Conservation (phyloP, 2,329 filamentous ascomycete species). For the Cadophora malorum region DNA sequence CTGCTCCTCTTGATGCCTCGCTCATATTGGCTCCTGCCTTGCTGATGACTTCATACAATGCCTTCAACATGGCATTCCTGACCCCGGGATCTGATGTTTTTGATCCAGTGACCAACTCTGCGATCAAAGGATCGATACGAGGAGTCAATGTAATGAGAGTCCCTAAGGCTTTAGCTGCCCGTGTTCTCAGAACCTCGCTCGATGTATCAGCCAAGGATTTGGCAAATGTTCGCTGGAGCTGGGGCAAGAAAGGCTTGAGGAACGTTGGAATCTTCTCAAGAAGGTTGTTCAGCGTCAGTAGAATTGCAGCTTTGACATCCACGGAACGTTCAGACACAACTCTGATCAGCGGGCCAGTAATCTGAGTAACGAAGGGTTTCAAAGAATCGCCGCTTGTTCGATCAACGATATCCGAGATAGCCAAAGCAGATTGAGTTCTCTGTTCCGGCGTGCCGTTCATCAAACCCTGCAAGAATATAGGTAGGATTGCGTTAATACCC, state of each 20-base stretch:
- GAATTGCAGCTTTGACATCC: slow-evolving; percentile 93
- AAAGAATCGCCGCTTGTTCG: slow-evolving; percentile 86
- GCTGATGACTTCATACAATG: slow-evolving; percentile 93
- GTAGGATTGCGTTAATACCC: slow-evolving; percentile 94
- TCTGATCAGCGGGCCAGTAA: slow-evolving; percentile 96
- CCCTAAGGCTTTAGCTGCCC: slow-evolving; percentile 92
- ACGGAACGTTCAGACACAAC: slow-evolving; percentile 96
- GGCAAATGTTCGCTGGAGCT: slow-evolving; percentile 95
- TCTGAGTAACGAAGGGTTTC: slow-evolving; percentile 95
- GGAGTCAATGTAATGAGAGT: slow-evolving; percentile 96
- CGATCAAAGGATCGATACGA: slow-evolving; percentile 90
- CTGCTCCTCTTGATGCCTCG: slow-evolving; percentile 83
- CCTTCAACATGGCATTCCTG: slow-evolving; percentile 94
- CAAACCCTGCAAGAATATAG: slow-evolving; percentile 95
- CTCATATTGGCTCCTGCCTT: slow-evolving; percentile 96
- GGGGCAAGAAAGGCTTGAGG: slow-evolving; percentile 94
- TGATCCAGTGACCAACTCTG: slow-evolving; percentile 91
- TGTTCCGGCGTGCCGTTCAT: slow-evolving; percentile 97
- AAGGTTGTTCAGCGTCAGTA: slow-evolving; percentile 92
- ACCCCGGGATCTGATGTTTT: slow-evolving; percentile 89
- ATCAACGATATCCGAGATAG: slow-evolving; percentile 95
- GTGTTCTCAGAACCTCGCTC: slow-evolving; percentile 83
- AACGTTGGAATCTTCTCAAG: slow-evolving; percentile 96
- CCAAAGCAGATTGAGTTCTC: slow-evolving; percentile 87
- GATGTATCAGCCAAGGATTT: slow-evolving; percentile 93